phyloP scores from a whole-genome alignment of 2,329 filamentous ascomycete species.

The Paecilomyces dactylethromorphus region DNA sequence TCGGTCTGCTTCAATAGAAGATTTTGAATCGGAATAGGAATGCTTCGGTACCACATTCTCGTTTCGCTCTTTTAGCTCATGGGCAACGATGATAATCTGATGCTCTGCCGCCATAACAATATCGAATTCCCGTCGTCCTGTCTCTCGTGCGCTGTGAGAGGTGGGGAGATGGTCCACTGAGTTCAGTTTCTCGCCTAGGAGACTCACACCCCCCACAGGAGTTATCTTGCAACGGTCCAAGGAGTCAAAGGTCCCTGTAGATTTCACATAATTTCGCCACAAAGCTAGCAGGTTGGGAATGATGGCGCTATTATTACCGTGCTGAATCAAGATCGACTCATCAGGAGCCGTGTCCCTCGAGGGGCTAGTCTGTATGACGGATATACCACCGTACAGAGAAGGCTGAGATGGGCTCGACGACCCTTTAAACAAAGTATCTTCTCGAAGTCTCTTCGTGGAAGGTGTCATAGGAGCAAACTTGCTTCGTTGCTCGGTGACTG shows the following conservation, averaged over 20 bases:
- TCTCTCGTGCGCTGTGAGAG: conserved; percentile 14
- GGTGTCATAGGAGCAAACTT: conserved; percentile 43
- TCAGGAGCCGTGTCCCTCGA: conserved; percentile 31
- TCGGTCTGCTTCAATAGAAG: conserved; percentile 29
- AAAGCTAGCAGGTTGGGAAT: conserved; percentile 39
- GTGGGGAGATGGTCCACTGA: conserved; percentile 31
- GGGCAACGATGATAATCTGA: conserved; percentile 32
- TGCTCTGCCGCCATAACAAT: conserved; percentile 36
- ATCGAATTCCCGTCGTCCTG: conserved; percentile 23
- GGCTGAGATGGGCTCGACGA: conserved; percentile 18
- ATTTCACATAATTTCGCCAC: conserved; percentile 35
- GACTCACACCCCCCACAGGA: conserved; percentile 29
- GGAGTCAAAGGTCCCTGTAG: conserved; percentile 32
- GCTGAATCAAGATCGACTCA: conserved; percentile 39
- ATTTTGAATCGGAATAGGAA: conserved; percentile 4
- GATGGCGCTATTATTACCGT: conserved; percentile 33
- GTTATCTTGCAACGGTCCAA: conserved; percentile 33
- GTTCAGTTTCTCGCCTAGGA: conserved; percentile 36
- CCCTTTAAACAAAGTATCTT: conserved; percentile 39
- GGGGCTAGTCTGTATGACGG: conserved; percentile 30
- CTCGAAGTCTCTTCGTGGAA: conserved; percentile 39
- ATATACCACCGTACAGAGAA: conserved; percentile 35
- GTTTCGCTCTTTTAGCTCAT: conserved; percentile 11
- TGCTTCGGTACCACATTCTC: conserved; percentile 13
- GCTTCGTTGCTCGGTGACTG: conserved; percentile 23